These are phyloP conservation scores for Hanseniaspora uvarum DNA, from an alignment of 1,139 yeast species.

Conservation along the genomic window DNA sequence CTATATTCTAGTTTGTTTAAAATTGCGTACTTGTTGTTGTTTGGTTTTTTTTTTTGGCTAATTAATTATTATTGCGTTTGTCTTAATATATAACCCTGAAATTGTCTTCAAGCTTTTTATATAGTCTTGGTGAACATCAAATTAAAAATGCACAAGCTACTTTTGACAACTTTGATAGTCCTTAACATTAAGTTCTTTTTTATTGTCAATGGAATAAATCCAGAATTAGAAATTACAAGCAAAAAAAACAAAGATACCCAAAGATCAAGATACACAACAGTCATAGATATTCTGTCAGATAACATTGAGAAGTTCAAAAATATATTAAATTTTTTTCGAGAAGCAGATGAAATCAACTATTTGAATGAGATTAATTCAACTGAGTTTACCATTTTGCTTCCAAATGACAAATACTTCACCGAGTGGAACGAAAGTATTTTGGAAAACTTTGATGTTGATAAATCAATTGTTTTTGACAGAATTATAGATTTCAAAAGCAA, in stretches of 20 bases:
- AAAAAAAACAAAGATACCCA: background rate
- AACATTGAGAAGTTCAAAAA: slow-evolving; percentile 34
- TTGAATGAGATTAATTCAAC: slow-evolving; percentile 61
- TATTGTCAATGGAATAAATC: background rate
- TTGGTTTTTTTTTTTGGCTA: too few species aligned
- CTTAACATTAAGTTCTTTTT: background rate
- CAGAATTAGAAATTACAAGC: background rate
- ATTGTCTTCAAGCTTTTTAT: background rate
- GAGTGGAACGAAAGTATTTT: slow-evolving; percentile 25
- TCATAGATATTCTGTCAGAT: slow-evolving; percentile 66
- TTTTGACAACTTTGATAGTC: background rate
- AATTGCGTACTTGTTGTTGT: background rate
- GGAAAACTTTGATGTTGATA: slow-evolving; percentile 25
- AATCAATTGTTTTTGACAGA: slow-evolving; percentile 25
- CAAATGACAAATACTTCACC: slow-evolving; percentile 44
- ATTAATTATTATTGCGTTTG: background rate
- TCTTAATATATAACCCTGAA: background rate
- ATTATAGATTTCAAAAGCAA: slow-evolving; percentile 20
- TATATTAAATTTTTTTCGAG: slow-evolving; percentile 6
- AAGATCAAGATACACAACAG: slow-evolving; percentile 35
- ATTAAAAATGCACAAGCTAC: background rate
- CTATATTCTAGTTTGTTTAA: background rate
- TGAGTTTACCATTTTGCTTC: slow-evolving; percentile 74
- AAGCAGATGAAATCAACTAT: slow-evolving; percentile 50
- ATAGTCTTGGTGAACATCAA: background rate